phyloP scores from a whole-genome alignment of 352 stramenopile genomes.

The Phytophthora colocasiae region DNA sequence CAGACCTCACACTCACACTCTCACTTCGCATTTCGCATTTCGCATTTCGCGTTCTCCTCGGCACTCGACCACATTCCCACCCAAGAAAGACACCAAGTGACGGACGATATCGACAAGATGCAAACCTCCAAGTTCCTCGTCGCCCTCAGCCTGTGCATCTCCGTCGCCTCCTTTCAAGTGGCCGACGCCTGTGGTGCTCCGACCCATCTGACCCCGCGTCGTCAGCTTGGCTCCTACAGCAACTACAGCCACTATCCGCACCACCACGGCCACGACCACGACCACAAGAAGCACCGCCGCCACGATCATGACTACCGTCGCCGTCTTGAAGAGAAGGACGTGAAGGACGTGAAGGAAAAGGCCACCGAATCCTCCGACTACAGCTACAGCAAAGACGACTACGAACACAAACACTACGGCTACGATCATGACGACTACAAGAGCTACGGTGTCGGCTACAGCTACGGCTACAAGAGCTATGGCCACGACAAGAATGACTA shows the following conservation, averaged over 20 bases:
- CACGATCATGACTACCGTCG: neutral
- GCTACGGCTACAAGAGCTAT: too few species aligned
- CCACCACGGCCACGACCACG: neutral
- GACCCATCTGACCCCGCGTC: constrained; percentile 1
- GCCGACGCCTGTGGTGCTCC: neutral
- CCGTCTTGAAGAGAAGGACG: constrained; percentile 12
- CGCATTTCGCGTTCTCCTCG: too few species aligned
- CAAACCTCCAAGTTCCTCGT: neutral
- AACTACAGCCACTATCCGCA: constrained; percentile 16
- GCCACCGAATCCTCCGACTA: constrained; percentile 19
- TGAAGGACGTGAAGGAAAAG: neutral
- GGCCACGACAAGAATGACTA: too few species aligned
- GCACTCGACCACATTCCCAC: too few species aligned
- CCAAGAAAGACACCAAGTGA: too few species aligned
- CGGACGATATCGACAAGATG: neutral
- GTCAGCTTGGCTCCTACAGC: constrained; percentile 19
- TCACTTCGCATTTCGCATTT: too few species aligned
- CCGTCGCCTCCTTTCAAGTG: too few species aligned
- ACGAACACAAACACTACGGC: constrained; percentile 8
- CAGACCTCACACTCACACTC: too few species aligned
- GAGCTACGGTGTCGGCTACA: too few species aligned
- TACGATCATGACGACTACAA: too few species aligned
- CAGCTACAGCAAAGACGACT: constrained; percentile 7
- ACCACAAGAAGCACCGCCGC: too few species aligned
- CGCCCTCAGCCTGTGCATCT: too few species aligned